A percentile compares a stretch with the other conserved stretches of the same genome.
Conservation (phyloP, 495 filamentous ascomycete genomes). For the Aspergillus conjunctus region DNA sequence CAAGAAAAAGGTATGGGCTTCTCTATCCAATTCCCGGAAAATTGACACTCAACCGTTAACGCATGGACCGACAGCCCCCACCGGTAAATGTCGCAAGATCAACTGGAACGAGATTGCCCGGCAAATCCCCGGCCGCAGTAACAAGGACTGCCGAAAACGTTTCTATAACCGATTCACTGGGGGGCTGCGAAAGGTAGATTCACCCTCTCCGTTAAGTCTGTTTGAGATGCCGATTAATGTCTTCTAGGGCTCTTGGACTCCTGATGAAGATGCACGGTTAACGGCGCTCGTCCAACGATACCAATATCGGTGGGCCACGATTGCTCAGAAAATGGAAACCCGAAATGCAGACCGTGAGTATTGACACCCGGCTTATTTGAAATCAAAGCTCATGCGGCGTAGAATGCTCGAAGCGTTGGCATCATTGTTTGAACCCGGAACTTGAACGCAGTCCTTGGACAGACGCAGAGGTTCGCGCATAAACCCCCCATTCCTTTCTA, state of each 20-base stretch:
- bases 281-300: constrained; percentile 16
- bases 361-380: background rate
- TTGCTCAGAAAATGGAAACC: constrained; percentile 20
- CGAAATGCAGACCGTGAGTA: constrained; percentile 20
- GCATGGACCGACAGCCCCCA: constrained; percentile 2
- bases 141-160: constrained; percentile 20
- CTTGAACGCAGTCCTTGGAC: constrained; percentile 20
- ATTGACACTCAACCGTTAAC: background rate
- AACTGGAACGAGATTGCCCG: constrained; percentile 22
- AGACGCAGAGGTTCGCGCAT: constrained; percentile 10
- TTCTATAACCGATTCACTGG: constrained; percentile 20
- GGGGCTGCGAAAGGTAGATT: constrained; percentile 13
- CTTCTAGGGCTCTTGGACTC: constrained; percentile 18
- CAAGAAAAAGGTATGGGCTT: constrained; percentile 12
- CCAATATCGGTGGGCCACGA: constrained; percentile 18
- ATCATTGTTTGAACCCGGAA: constrained; percentile 20
- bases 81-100: constrained; percentile 18
- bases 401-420: constrained; percentile 21
- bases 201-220: background rate
- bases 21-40: background rate
- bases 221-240: background rate
- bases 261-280: constrained; percentile 14
- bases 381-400: background rate
- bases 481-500: background rate
- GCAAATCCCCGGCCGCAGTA: constrained; percentile 17